phyloP scores from a whole-genome alignment of 352 stramenopile species.

The Phytophthora ohioensis region DNA sequence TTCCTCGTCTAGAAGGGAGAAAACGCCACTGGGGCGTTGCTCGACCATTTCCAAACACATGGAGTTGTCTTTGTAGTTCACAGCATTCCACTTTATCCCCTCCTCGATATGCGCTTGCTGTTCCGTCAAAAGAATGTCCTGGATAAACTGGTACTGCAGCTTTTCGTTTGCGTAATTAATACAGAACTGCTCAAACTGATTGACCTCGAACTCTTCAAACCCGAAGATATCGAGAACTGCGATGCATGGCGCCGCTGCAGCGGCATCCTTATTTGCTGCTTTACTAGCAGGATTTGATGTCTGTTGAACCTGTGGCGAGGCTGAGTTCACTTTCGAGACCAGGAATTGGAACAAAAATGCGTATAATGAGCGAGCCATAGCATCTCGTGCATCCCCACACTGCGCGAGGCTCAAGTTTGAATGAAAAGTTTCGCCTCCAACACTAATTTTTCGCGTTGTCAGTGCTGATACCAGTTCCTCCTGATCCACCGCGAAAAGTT shows the following conservation, averaged over 20 bases:
- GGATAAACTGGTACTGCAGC: constrained; percentile 86
- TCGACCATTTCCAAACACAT: constrained; percentile 87
- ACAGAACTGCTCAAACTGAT: constrained; percentile 85
- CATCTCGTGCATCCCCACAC: constrained; percentile 74
- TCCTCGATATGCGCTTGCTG: constrained; percentile 80
- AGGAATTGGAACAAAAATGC: constrained; percentile 87
- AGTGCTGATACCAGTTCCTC: constrained; percentile 60
- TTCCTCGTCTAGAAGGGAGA: constrained; percentile 89
- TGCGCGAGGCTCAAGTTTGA: constrained; percentile 75
- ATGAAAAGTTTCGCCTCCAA: constrained; percentile 72
- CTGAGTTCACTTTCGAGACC: constrained; percentile 80
- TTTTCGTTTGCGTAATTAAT: constrained; percentile 89
- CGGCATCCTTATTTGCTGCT: constrained; percentile 27
- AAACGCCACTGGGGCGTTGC: constrained; percentile 77
- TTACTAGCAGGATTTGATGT: constrained; percentile 12
- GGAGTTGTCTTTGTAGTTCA: constrained; percentile 83
- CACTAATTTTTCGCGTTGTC: constrained; percentile 76
- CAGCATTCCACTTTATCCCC: constrained; percentile 70
- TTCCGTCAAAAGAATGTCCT: constrained; percentile 82
- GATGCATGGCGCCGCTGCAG: constrained; percentile 60
- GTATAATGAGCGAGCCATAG: constrained; percentile 83
- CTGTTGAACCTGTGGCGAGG: constrained; percentile 37
- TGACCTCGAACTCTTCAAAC: constrained; percentile 90
- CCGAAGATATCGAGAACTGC: constrained; percentile 92
- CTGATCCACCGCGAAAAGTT: constrained; percentile 56